Evolutionary conservation across 164 flowering plant species (phyloP).

Genomic region (Stephania cephalantha): DNA sequence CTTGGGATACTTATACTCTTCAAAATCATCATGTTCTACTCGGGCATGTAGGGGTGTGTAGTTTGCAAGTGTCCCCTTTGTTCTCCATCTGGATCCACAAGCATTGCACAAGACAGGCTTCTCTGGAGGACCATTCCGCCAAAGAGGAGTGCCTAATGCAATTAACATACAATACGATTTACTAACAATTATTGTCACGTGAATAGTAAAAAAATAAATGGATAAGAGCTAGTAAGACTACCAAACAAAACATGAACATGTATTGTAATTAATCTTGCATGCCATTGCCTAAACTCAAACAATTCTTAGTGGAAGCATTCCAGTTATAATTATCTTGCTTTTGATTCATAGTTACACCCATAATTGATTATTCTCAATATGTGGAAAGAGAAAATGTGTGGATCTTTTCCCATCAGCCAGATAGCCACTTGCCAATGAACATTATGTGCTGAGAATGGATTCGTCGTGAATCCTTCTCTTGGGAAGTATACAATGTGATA

Average conservation of each 20-base stretch:
- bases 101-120: constrained; percentile 98
- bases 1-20: constrained; percentile 45
- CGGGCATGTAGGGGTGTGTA: constrained; percentile 89
- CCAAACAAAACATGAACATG: not conserved
- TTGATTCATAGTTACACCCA: not conserved
- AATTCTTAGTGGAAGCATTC: not conserved
- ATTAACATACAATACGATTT: not conserved
- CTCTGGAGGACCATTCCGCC: constrained; percentile 99
- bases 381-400: too few species aligned
- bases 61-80: constrained; percentile 84
- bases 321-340: not conserved
- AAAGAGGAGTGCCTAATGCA: constrained; percentile 86
- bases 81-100: constrained; percentile 98
- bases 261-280: not conserved
- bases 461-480: not conserved
- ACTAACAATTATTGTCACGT: not conserved
- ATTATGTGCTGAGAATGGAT: not conserved
- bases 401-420: not conserved
- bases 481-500: too few species aligned
- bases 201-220: not conserved
- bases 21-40: constrained; percentile 55
- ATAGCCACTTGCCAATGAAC: not conserved
- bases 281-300: not conserved
- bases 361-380: too few species aligned
- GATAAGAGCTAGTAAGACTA: not conserved